These are phyloP conservation scores for Pythium guiyangense DNA, from an alignment of 352 stramenopile species.

Conservation along the genomic window DNA sequence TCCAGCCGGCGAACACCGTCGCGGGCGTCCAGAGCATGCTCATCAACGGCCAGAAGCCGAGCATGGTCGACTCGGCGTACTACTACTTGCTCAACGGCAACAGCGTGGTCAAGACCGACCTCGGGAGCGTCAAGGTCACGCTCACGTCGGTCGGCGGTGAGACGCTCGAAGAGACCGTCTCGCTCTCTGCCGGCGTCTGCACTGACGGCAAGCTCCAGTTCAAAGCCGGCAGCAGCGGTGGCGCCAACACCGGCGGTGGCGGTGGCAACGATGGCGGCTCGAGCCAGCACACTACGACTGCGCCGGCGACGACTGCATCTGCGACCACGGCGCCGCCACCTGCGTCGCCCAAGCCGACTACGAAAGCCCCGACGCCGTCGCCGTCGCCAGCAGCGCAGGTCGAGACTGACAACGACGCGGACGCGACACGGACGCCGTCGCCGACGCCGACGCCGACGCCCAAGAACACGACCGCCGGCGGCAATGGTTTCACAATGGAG, in stretches of 20 bases:
- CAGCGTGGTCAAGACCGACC: conserved; percentile 22
- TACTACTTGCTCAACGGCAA: conserved; percentile 56
- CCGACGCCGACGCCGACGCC: neutral
- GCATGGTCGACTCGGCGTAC: conserved; percentile 60
- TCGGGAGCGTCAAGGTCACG: conserved; percentile 28
- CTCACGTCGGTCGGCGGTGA: conserved; percentile 41
- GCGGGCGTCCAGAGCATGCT: conserved; percentile 23
- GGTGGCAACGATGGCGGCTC: too few relatives aligned
- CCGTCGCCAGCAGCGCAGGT: neutral
- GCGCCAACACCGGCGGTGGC: too few relatives aligned
- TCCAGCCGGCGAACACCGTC: conserved; percentile 33
- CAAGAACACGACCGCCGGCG: neutral
- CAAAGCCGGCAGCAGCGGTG: too few relatives aligned
- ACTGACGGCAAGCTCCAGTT: conserved; percentile 39
- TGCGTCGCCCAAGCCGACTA: conserved; percentile 14
- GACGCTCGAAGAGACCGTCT: conserved; percentile 36
- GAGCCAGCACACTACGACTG: conserved; percentile 13
- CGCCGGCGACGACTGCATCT: conserved; percentile 13
- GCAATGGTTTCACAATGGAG: conserved; percentile 8
- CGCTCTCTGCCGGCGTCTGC: conserved; percentile 31
- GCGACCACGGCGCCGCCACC: conserved; percentile 8
- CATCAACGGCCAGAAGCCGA: conserved; percentile 35
- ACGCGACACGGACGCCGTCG: conserved; percentile 1
- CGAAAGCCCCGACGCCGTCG: neutral
- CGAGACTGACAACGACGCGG: conserved; percentile 5